Evolutionary conservation across 345 rosid genomes (phyloP).

Genomic region (Nasturtium officinale): DNA sequence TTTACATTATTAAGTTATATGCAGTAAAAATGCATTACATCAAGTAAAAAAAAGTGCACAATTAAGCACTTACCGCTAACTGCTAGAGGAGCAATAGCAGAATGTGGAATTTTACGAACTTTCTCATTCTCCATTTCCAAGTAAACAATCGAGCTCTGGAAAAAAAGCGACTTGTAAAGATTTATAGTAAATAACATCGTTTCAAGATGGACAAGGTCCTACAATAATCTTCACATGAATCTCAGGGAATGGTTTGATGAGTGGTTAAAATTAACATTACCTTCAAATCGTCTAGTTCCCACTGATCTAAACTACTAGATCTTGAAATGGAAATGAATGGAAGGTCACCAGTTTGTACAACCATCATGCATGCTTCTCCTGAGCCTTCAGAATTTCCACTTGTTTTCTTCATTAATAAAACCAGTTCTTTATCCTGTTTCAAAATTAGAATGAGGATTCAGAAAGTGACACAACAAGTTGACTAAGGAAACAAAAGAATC

Average conservation of each 20-base stretch:
- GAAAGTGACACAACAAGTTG: conserved; percentile 8
- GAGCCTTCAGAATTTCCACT: conserved; percentile 52
- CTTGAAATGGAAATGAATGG: conserved; percentile 63
- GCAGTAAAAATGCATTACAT: background rate
- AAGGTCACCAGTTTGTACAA: conserved; percentile 65
- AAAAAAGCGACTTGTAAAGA: conserved; percentile 3
- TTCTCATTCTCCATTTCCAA: conserved; percentile 70
- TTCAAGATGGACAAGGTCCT: background rate
- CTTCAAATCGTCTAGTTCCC: conserved; percentile 69
- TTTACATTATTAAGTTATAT: background rate
- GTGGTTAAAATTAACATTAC: conserved; percentile 42
- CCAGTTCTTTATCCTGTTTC: conserved; percentile 72
- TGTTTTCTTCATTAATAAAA: conserved; percentile 60
- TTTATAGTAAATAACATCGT: background rate
- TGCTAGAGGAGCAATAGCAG: conserved; percentile 67
- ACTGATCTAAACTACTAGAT: conserved; percentile 45
- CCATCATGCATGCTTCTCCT: conserved; percentile 87
- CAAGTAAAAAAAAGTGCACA: background rate
- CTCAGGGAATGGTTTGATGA: background rate
- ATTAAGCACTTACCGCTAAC: conserved; percentile 65
- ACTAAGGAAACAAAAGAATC: conserved; percentile 12
- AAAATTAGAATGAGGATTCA: conserved; percentile 24
- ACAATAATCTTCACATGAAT: conserved; percentile 3
- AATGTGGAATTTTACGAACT: conserved; percentile 67
- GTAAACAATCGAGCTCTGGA: conserved; percentile 54